These are phyloP conservation scores for Inga leiocalycina DNA, from an alignment of 306 rosid genomes.

Conservation along the genomic window DNA sequence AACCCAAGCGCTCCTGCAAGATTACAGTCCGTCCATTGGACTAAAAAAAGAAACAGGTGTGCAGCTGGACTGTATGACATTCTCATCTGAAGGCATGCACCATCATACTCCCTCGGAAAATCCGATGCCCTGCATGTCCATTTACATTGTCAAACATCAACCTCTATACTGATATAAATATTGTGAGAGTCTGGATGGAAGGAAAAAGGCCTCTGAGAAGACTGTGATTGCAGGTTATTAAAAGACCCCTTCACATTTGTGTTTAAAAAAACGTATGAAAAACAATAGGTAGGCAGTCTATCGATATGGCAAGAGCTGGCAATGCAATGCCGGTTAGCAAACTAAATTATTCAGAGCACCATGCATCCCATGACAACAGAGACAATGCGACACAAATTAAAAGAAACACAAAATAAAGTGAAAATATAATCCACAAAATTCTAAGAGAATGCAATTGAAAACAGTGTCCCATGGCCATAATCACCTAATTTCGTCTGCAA, in stretches of 20 bases:
- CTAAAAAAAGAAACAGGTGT: constrained; percentile 85
- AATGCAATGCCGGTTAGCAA: constrained; percentile 1
- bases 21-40: constrained; percentile 95
- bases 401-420: constrained; percentile 15
- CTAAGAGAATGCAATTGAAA: constrained; percentile 6
- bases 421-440: neutral
- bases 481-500: neutral
- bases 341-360: constrained; percentile 9
- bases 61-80: constrained; percentile 98
- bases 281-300: neutral
- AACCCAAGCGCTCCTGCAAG: constrained; percentile 95
- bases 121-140: constrained; percentile 77
- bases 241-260: constrained; percentile 2
- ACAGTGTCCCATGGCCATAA: constrained; percentile 1
- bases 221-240: too few species aligned
- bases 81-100: constrained; percentile 98
- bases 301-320: neutral
- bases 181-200: neutral
- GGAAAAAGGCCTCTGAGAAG: neutral
- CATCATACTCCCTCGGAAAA: constrained; percentile 85
- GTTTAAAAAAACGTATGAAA: neutral
- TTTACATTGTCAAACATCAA: constrained; percentile 20
- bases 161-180: neutral
- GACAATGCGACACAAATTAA: constrained; percentile 19
- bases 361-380: neutral